A percentile compares a stretch with the other conserved stretches of the same genome.
Evolutionary conservation across 768 basidiomycete species (phyloP).

Genomic region (Termitomyces sp.): DNA sequence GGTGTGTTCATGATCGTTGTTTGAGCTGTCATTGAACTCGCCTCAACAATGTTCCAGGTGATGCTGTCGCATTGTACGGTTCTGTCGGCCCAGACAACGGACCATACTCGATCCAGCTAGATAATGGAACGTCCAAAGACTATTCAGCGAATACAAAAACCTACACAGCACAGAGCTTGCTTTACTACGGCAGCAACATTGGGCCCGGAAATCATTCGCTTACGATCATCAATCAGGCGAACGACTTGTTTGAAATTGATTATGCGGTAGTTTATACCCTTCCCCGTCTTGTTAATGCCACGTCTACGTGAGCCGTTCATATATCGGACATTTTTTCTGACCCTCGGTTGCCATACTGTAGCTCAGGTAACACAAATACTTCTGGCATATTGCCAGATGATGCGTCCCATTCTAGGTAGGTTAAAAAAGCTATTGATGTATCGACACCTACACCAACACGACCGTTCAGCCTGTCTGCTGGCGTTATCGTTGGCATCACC

Average conservation of each 20-base stretch:
- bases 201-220: constrained; percentile 1
- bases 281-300: not conserved
- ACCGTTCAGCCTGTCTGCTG: not conserved
- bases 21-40: not conserved
- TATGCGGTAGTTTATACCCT: not conserved
- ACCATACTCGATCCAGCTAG: constrained; percentile 3
- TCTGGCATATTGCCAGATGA: not conserved
- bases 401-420: not conserved
- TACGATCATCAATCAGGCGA: not conserved
- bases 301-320: not conserved
- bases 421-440: not conserved
- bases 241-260: not conserved
- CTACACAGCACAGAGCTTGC: not conserved
- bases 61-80: constrained; percentile 8
- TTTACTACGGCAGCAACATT: not conserved
- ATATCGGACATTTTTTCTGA: not conserved
- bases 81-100: constrained; percentile 7
- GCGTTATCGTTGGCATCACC: not conserved
- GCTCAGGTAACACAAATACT: not conserved
- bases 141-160: not conserved
- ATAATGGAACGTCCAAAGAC: not conserved
- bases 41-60: not conserved
- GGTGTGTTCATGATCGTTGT: not conserved
- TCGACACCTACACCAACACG: not conserved
- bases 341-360: not conserved